Base-by-base conservation (phyloP, 2,329 filamentous ascomycete genomes). In the Cladosporium sp. region DNA sequence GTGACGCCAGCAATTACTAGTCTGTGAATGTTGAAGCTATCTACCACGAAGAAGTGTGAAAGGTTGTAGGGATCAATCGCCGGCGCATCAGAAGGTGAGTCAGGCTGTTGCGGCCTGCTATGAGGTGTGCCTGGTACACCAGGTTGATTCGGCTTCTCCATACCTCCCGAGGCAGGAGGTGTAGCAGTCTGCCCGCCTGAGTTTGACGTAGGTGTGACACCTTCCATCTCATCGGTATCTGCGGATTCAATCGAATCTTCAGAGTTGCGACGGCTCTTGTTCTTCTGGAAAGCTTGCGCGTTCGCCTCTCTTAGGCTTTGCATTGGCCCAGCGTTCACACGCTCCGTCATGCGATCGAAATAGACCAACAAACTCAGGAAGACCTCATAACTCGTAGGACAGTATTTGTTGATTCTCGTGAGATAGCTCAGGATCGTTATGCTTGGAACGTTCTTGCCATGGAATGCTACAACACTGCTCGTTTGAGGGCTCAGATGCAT, bases 11-110 rank as follows among this genome's bases (percentile, higher is more conserved):
- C 91, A 72, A 99, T 99, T 57, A 97, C 92, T 58, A 99, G 80
- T 58, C 94, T 87, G 72, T 99, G 94, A 64, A 99, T 97, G 76
- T 99, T 99, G 79, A 94, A 99, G 76, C 94, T 97, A 76, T 99
- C 94, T 11, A 97, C 94, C 40, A 97, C 93, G 71, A 99, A 97
- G 69, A 87, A 89, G 68, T 89, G 86, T 2, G 84, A 84, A 43
- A 87, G 76, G 57, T 79, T 80, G 59, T 83, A 79, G 1, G 73
- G 68, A 61, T 82, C 78, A 22, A 76, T 71, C 34, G 72, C 65
- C 22, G 73, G 68, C 22, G 74, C 74, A 20, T 68, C 63, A 15
- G 63, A 61, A n/a, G 69, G 67, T 42, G 71, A 71, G 11, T 66
- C 67, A 6, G 65, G 64, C 42, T 69, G 64, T 11, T 66, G 68